These are phyloP conservation scores for Dionaea muscipula DNA, from an alignment of 179 eudicot genomes.

Conservation along the genomic window DNA sequence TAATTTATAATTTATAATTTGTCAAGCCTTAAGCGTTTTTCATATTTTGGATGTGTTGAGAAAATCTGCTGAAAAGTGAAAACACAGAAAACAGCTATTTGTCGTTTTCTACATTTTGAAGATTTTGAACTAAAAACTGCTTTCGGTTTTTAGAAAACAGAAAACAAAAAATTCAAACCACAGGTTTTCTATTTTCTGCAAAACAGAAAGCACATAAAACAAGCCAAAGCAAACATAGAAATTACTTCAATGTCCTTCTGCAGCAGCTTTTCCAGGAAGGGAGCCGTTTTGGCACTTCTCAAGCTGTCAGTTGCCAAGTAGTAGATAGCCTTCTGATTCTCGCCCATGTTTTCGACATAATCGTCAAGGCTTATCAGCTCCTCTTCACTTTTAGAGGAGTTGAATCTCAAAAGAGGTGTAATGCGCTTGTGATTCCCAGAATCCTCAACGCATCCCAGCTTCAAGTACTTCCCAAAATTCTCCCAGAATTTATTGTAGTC, in stretches of 20 bases:
- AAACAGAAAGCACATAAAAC: too few species aligned
- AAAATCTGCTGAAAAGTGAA: too few species aligned
- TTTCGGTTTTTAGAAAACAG: too few species aligned
- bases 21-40: too few species aligned
- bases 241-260: conserved; percentile 87
- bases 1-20: too few species aligned
- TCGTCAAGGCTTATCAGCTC: conserved; percentile 83
- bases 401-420: conserved; percentile 68
- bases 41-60: too few species aligned
- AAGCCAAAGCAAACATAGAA: neutral
- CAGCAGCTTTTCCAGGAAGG: conserved; percentile 80
- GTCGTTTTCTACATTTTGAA: too few species aligned
- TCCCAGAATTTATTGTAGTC: conserved; percentile 97
- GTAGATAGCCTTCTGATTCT: conserved; percentile 85
- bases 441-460: conserved; percentile 92
- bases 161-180: too few species aligned
- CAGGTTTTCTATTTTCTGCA: too few species aligned
- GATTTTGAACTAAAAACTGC: too few species aligned
- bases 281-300: conserved; percentile 86
- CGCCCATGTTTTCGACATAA: conserved; percentile 90
- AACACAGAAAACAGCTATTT: too few species aligned
- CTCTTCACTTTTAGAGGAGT: conserved; percentile 78
- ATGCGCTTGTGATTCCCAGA: conserved; percentile 85
- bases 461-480: conserved; percentile 87
- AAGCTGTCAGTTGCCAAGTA: conserved; percentile 91